Evolutionary conservation across 2,329 filamentous ascomycete genomes (phyloP).

Genomic region (Penicillium psychrosexuale): DNA sequence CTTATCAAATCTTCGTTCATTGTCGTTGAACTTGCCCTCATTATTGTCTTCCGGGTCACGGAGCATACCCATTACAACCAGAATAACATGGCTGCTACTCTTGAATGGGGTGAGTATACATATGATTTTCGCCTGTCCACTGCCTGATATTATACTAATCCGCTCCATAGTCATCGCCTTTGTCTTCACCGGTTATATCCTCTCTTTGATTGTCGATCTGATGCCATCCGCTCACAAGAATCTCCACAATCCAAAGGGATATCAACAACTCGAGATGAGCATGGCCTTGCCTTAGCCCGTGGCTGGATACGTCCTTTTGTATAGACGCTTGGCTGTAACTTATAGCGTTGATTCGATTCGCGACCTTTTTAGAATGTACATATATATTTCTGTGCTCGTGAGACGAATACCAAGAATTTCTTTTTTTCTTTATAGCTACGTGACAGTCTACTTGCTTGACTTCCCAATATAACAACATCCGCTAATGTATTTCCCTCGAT

Average conservation of each 20-base stretch:
- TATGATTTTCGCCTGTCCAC: not conserved
- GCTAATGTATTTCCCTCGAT: too few species aligned
- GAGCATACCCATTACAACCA: constrained; percentile 11
- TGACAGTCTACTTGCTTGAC: not conserved
- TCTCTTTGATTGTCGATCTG: constrained; percentile 19
- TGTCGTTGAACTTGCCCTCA: constrained; percentile 17
- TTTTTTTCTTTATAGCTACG: not conserved
- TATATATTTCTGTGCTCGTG: not conserved
- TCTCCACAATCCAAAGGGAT: constrained; percentile 9
- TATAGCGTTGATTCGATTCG: constrained; percentile 1
- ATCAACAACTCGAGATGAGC: constrained; percentile 18
- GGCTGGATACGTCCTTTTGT: not conserved
- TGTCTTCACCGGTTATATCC: constrained; percentile 18
- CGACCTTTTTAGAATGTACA: constrained; percentile 1
- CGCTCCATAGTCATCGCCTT: constrained; percentile 14
- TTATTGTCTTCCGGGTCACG: constrained; percentile 17
- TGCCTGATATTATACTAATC: not conserved
- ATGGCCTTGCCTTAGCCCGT: not conserved
- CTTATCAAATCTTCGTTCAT: constrained; percentile 18
- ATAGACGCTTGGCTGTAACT: not conserved
- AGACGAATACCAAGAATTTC: constrained; percentile 7
- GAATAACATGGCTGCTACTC: constrained; percentile 16
- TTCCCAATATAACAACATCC: not conserved
- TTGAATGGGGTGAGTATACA: constrained; percentile 17
- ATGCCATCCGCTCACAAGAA: constrained; percentile 11